Evolutionary conservation across 2,329 filamentous ascomycete genomes (phyloP), one percentile per base, ranked within the genome.

Genomic region (Xylaria sp.): DNA sequence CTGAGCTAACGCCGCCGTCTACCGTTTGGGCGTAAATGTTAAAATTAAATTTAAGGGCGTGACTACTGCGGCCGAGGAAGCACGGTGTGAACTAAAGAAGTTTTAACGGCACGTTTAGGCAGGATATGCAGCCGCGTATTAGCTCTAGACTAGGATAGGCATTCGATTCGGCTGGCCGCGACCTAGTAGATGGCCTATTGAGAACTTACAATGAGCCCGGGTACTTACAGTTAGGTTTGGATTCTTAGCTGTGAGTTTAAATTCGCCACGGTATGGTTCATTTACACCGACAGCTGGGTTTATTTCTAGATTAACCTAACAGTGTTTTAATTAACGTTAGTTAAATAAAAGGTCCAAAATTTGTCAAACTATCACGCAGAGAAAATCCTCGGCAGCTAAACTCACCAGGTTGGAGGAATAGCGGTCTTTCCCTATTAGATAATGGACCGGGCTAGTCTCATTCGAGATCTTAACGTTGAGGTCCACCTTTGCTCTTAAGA

Each of bases 31-130:
- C 56, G 10, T 23, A 57, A 3, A 65, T 37, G 10, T 60, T 19
- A 17, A 65, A 57, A n/a, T 56, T 53, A 33, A 65, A 63, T 11
- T 65, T 63, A 8, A 65, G 47, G 7, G 19, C 52, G 23, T 62
- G 52, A 33, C 4, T 10, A 4, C 17, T 41, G 8, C 63, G 60
- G 3, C 63, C 63, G 4, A 59, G 56, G 47, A 65, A 58, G 37
- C 63, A 65, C 13, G 63, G 52, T 4, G 63, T 65, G 17, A 60
- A 65, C 63, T 65, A 23, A 13, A 1, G 25, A 23, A 31, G 31
- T 23, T 27, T 21, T 27, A 29, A 19, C 10, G 52, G 40, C 15
- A 40, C 13, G 1, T 13, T 6, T 38, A 5, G 13, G 5, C 29
- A 38, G 13, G 8, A 23, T 21, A 6, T 11, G 27, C 21, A 15